phyloP scores from a whole-genome alignment of 345 rosid species.

The Jatropha curcas region DNA sequence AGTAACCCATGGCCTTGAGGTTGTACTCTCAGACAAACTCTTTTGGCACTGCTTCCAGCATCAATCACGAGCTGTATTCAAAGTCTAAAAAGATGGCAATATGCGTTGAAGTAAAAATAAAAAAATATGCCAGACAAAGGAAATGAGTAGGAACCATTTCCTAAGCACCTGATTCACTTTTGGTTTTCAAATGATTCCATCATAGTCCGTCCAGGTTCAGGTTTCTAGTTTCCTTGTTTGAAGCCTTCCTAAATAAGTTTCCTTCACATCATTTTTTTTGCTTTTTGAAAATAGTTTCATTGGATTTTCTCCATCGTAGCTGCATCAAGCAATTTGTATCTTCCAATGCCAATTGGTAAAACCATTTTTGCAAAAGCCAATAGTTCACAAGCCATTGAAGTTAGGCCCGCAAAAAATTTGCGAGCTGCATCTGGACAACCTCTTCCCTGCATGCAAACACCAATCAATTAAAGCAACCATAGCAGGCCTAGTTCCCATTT shows the following conservation, averaged over 20 bases:
- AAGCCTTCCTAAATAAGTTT: conserved; percentile 65
- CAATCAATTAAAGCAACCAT: neutral
- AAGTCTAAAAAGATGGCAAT: conserved; percentile 46
- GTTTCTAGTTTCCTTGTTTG: conserved; percentile 69
- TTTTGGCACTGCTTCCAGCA: conserved; percentile 97
- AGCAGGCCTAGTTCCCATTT: neutral
- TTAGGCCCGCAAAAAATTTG: conserved; percentile 94
- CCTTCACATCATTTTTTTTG: conserved; percentile 85
- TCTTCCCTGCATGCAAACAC: conserved; percentile 68
- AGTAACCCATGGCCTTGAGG: conserved; percentile 98
- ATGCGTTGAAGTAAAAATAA: conserved; percentile 9
- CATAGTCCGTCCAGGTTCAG: conserved; percentile 98
- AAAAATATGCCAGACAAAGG: neutral
- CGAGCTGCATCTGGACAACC: conserved; percentile 99
- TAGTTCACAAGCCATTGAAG: conserved; percentile 99
- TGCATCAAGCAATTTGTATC: conserved; percentile 99
- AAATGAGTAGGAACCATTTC: neutral
- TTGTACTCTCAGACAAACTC: conserved; percentile 96
- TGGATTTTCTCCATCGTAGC: conserved; percentile 88
- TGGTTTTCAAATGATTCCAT: conserved; percentile 96
- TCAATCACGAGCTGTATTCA: conserved; percentile 99
- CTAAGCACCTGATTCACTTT: conserved; percentile 81
- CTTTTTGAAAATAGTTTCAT: conserved; percentile 77
- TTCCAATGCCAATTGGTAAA: conserved; percentile 97
- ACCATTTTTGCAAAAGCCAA: conserved; percentile 93